These are phyloP conservation scores for Candida argentea DNA, from an alignment of 805 yeast species.

Conservation along the genomic window DNA sequence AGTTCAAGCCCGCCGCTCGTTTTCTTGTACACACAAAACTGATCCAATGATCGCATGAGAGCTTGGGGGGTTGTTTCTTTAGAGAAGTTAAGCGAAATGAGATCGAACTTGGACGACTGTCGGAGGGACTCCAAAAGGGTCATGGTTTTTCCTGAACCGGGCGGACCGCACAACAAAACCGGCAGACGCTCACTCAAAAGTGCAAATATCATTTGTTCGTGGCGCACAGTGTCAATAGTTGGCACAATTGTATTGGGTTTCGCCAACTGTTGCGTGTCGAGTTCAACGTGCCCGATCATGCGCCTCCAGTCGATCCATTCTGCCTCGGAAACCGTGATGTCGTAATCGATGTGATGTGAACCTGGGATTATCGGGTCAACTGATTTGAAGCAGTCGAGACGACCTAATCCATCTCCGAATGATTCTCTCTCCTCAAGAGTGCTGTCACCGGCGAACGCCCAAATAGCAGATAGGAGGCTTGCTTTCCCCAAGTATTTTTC, in stretches of 20 bases:
- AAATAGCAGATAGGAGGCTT: conserved; percentile 31
- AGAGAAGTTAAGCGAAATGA: conserved; percentile 71
- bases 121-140: conserved; percentile 61
- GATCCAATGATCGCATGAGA: conserved; percentile 57
- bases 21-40: conserved; percentile 53
- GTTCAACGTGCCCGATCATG: conserved; percentile 29
- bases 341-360: conserved; percentile 26
- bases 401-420: conserved; percentile 18
- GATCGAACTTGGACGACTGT: conserved; percentile 43
- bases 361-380: conserved; percentile 5
- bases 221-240: conserved; percentile 66
- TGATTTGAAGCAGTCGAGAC: conserved; percentile 3
- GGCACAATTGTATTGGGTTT: conserved; percentile 62
- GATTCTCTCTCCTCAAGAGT: conserved; percentile 21
- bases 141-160: conserved; percentile 97
- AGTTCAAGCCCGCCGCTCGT: conserved; percentile 43
- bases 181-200: conserved; percentile 49
- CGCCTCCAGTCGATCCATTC: conserved; percentile 35
- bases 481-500: conserved; percentile 21
- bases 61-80: conserved; percentile 62
- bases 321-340: conserved; percentile 34
- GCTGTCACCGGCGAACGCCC: conserved; percentile 63
- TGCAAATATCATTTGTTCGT: conserved; percentile 50
- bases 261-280: conserved; percentile 51
- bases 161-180: conserved; percentile 83